phyloP scores from a whole-genome alignment of 2,329 filamentous ascomycete species.

The Botrytis aclada region DNA sequence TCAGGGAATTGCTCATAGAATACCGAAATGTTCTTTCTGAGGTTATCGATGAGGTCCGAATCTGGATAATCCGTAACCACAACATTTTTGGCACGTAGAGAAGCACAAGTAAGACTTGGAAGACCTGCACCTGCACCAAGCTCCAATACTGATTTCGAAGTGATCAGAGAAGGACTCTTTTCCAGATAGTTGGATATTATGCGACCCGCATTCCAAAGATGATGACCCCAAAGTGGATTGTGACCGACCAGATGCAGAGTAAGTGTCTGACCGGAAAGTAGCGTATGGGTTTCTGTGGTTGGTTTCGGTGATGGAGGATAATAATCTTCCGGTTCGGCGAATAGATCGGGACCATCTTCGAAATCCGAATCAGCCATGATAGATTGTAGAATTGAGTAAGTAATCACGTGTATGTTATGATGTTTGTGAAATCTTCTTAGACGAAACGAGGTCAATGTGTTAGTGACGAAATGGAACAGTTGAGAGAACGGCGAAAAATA shows the following conservation, averaged over 20 bases:
- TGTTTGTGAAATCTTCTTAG: background rate
- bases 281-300: slow-evolving; percentile 68
- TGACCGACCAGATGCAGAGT: slow-evolving; percentile 77
- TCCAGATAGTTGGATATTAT: slow-evolving; percentile 78
- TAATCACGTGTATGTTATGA: slow-evolving; percentile 25
- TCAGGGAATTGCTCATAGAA: slow-evolving; percentile 17
- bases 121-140: slow-evolving; percentile 86
- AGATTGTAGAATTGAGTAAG: background rate
- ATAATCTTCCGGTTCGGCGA: slow-evolving; percentile 78
- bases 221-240: slow-evolving; percentile 85
- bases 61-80: slow-evolving; percentile 91
- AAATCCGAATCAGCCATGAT: slow-evolving; percentile 24
- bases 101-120: slow-evolving; percentile 73
- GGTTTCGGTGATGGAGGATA: slow-evolving; percentile 75
- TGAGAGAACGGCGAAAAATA: background rate
- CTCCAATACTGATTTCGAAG: slow-evolving; percentile 72
- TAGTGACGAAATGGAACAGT: background rate
- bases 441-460: slow-evolving; percentile 9
- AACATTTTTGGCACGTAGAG: slow-evolving; percentile 65
- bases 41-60: slow-evolving; percentile 73
- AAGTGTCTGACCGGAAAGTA: slow-evolving; percentile 55
- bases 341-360: slow-evolving; percentile 49
- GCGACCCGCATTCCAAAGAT: slow-evolving; percentile 86
- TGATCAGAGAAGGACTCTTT: slow-evolving; percentile 60
- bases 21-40: slow-evolving; percentile 68